Percentiles rank a stretch among this genome's conserved stretches.
These are phyloP conservation scores for Russula ochroleuca DNA, from an alignment of 768 basidiomycete species.

Conservation along the genomic window DNA sequence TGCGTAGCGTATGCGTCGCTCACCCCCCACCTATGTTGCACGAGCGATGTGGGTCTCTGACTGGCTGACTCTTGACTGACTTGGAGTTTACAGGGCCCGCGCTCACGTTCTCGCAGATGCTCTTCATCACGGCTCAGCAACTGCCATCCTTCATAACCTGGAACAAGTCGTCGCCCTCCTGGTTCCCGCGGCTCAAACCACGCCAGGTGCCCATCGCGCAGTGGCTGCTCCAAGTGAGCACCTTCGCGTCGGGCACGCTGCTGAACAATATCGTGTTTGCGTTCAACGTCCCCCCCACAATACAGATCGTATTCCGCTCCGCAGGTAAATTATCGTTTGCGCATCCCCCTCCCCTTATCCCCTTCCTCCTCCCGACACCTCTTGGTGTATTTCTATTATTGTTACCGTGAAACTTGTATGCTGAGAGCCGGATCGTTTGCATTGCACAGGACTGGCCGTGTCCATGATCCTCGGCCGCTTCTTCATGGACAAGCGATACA, in stretches of 20 bases:
- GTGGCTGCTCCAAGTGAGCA: constrained; percentile 69
- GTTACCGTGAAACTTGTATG: too few relatives aligned
- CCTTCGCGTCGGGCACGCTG: constrained; percentile 61
- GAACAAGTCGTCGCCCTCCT: constrained; percentile 9
- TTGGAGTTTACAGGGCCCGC: constrained; percentile 58
- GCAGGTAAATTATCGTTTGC: constrained; percentile 46
- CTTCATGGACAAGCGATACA: constrained; percentile 25
- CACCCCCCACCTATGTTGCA: neutral
- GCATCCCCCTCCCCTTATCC: neutral
- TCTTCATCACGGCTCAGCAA: constrained; percentile 66
- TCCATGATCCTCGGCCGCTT: constrained; percentile 27
- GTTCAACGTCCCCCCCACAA: constrained; percentile 67
- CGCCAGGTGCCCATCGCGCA: constrained; percentile 61
- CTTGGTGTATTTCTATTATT: too few relatives aligned
- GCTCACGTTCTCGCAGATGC: constrained; percentile 80
- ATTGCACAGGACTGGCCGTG: constrained; percentile 24
- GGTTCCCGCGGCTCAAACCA: constrained; percentile 54
- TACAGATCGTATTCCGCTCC: constrained; percentile 83
- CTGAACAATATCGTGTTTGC: constrained; percentile 82
- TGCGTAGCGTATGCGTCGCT: constrained; percentile 32
- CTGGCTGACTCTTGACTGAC: neutral
- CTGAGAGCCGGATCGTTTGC: neutral
- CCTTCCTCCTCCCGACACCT: neutral
- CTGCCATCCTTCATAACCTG: constrained; percentile 57
- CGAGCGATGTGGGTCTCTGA: neutral